Base-by-base conservation (phyloP, 495 filamentous ascomycete species). In the Glarea lozoyensis region DNA sequence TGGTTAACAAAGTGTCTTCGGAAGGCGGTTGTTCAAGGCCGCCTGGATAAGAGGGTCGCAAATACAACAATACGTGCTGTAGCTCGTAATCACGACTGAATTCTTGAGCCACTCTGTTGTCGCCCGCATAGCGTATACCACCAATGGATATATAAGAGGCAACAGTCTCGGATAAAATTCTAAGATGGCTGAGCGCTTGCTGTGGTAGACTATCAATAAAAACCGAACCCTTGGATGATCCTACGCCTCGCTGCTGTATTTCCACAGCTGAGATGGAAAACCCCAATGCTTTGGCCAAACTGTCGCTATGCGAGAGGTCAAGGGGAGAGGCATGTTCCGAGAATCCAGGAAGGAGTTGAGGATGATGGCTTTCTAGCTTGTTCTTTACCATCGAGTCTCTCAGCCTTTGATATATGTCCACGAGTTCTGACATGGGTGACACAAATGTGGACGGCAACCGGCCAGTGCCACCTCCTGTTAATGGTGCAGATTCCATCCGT, bases 251-350 rank as follows among this genome's bases (percentile, higher is more conserved):
- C 56, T 95, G 90, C 33, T 87, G 78, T 43, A 99, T 96, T 60
- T 99, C 92, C 4, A 84, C 78, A 0, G 87, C 79, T 2, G 90
- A 78, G 38, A 99, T 89, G n/a, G 90, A 88, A 61, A 74, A 86
- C 0, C 88, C 92, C 13, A 97, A 78, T 31, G 79, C 74, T 36
- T 68, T 69, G 24, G 85, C 80, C 31, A 97, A 48, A 2, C 47
- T 57, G 31, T 57, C 54, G 19, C 42, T 51, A 9, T 11, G 16
- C 29, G 30, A 42, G 12, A 57, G 37, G 25, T 56, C 48, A 27
- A 42, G 27, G 62, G 60, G 15, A 60, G 62, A 10, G 31, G 48
- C 15, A 22, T 29, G 2, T 57, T 48, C n/a, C 40, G 42, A 2
- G 9, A 11, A n/a, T 24, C 13, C 11, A 24, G 37, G 29, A 7